These are phyloP conservation scores for Trichoderma gracile DNA, from an alignment of 2,329 filamentous ascomycete species.

Conservation along the genomic window DNA sequence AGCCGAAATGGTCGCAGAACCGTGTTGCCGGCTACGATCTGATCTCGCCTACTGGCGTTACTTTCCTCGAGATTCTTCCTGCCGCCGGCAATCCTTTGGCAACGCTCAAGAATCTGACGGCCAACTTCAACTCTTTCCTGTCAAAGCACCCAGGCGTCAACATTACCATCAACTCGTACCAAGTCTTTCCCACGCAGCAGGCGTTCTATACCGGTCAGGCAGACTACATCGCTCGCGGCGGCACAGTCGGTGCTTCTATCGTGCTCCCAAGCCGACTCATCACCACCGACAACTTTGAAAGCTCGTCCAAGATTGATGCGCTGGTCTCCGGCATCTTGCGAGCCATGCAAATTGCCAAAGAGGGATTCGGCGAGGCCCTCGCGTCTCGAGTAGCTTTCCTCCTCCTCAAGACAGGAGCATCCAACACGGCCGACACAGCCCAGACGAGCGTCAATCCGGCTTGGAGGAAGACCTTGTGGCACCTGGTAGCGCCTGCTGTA, in stretches of 20 bases:
- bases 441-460: conserved; percentile 12
- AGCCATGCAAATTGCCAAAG: background rate
- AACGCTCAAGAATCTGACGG: background rate
- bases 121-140: background rate
- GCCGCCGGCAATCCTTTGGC: conserved; percentile 2
- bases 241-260: conserved; percentile 1
- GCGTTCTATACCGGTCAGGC: conserved; percentile 1
- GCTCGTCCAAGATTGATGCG: background rate
- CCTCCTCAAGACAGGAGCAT: background rate
- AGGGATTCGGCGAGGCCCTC: background rate
- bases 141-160: background rate
- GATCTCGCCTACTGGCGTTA: background rate
- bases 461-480: conserved; percentile 14
- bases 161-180: conserved; percentile 7
- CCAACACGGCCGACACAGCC: conserved; percentile 12
- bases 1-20: background rate
- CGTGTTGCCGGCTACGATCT: conserved; percentile 3
- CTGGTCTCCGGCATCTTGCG: background rate
- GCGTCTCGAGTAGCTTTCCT: background rate
- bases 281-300: conserved; percentile 13
- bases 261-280: conserved; percentile 5
- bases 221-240: background rate
- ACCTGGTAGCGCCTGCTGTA: background rate
- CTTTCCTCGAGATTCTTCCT: conserved; percentile 12
- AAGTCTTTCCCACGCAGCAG: background rate